Evolutionary conservation across 2,329 filamentous ascomycete species (phyloP).

Genomic region (Pseudocercospora macadamiae): DNA sequence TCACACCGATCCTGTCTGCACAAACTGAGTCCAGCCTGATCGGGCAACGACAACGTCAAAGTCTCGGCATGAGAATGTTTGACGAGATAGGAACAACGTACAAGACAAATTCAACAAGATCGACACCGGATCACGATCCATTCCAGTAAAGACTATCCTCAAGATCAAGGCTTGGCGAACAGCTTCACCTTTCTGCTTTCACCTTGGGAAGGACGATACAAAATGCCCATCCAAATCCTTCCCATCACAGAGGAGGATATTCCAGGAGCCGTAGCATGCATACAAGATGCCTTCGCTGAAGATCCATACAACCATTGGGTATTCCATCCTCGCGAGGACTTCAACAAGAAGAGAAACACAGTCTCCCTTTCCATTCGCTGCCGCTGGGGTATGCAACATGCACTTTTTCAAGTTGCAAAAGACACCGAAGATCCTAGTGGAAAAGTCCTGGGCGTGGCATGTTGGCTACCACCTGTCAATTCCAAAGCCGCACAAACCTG

Average conservation of each 20-base stretch:
- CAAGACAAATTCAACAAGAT: too few species aligned
- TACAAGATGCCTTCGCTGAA: slow-evolving; percentile 67
- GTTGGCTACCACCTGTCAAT: slow-evolving; percentile 66
- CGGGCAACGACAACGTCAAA: too few species aligned
- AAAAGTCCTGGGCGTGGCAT: slow-evolving; percentile 69
- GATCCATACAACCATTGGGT: slow-evolving; percentile 71
- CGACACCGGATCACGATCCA: too few species aligned
- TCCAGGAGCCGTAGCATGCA: slow-evolving; percentile 64
- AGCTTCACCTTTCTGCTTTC: too few species aligned
- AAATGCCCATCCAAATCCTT: slow-evolving; percentile 54
- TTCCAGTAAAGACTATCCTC: too few species aligned
- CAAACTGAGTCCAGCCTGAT: too few species aligned
- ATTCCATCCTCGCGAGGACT: slow-evolving; percentile 52
- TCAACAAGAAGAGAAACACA: slow-evolving; percentile 63
- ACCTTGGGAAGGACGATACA: neutral
- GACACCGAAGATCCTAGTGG: slow-evolving; percentile 46
- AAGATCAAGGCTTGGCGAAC: too few species aligned
- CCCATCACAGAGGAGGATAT: slow-evolving; percentile 63
- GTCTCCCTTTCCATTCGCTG: slow-evolving; percentile 67
- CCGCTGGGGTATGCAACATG: slow-evolving; percentile 70
- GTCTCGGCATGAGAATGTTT: neutral
- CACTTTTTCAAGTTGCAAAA: slow-evolving; percentile 71
- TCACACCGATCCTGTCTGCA: too few species aligned
- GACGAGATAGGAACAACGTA: neutral
- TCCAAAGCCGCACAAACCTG: slow-evolving; percentile 57